Percentiles rank a stretch among this genome's conserved stretches.
Conservation (phyloP, 1,139 yeast genomes). For the Nadsonia starkeyi-henricii region DNA sequence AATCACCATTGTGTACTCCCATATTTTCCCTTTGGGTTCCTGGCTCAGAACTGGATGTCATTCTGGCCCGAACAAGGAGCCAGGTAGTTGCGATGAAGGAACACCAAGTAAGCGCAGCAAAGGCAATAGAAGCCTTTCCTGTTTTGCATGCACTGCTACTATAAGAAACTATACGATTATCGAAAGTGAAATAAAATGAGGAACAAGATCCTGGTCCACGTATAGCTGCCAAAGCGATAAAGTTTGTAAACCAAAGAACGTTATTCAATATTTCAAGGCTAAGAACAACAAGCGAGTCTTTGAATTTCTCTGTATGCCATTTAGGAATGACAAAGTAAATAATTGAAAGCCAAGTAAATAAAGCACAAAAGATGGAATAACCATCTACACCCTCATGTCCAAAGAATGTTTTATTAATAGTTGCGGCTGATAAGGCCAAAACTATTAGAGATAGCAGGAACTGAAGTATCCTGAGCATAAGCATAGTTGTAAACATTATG, state of each 20-base stretch:
- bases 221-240: constrained; percentile 4
- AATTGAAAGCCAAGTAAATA: constrained; percentile 1
- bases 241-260: constrained; percentile 5
- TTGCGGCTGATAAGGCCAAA: background rate
- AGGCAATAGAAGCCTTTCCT: constrained; percentile 6
- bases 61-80: constrained; percentile 3
- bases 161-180: background rate
- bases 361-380: constrained; percentile 1
- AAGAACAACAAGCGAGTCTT: constrained; percentile 1
- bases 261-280: constrained; percentile 1
- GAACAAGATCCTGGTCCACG: constrained; percentile 3
- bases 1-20: too few relatives aligned
- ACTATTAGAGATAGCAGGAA: background rate
- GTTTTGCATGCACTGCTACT: constrained; percentile 1
- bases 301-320: constrained; percentile 2
- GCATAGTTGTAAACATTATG: background rate
- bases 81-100: constrained; percentile 2
- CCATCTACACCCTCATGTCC: background rate
- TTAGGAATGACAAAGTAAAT: constrained; percentile 1
- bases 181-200: background rate
- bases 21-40: too few relatives aligned
- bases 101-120: constrained; percentile 6
- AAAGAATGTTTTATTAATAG: background rate
- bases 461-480: background rate
- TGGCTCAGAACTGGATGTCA: too few relatives aligned